A percentile compares a stretch with the other conserved stretches of the same genome.
phyloP scores from a whole-genome alignment of 805 yeast genomes.

The Lipomyces orientalis region DNA sequence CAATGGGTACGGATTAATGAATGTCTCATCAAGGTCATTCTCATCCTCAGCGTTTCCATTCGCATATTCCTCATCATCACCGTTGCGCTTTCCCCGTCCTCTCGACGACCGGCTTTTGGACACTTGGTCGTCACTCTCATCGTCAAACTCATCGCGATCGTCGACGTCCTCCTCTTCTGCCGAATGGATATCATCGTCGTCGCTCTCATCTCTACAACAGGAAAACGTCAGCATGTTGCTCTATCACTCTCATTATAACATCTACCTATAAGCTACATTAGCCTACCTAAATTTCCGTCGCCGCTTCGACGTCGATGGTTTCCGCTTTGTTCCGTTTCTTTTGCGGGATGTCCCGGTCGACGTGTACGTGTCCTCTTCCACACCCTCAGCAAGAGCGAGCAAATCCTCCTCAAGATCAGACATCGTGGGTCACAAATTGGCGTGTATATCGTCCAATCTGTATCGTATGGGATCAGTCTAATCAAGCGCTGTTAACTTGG shows the following conservation, averaged over 20 bases:
- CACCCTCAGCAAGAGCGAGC: constrained; percentile 90
- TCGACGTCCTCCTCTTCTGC: constrained; percentile 45
- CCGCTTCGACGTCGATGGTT: constrained; percentile 22
- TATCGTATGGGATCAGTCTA: neutral
- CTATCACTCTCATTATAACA: constrained; percentile 44
- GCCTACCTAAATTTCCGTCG: constrained; percentile 26
- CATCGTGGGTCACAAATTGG: constrained; percentile 50
- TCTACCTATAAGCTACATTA: constrained; percentile 2
- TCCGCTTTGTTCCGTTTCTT: constrained; percentile 43
- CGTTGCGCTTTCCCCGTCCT: constrained; percentile 42
- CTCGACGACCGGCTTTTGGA: constrained; percentile 48
- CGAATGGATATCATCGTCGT: constrained; percentile 43
- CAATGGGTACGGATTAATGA: constrained; percentile 81
- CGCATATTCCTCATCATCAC: constrained; percentile 39
- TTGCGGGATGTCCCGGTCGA: constrained; percentile 19
- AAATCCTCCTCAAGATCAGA: constrained; percentile 89
- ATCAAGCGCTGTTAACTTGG: neutral
- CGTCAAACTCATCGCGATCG: constrained; percentile 42
- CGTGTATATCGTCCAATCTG: neutral
- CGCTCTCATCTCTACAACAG: constrained; percentile 40
- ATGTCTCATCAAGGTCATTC: constrained; percentile 46
- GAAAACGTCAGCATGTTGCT: neutral
- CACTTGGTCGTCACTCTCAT: constrained; percentile 47
- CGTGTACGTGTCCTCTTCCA: constrained; percentile 50
- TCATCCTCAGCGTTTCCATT: constrained; percentile 46